Evolutionary conservation across 306 rosid species (phyloP), one percentile per base, ranked within the genome.

Genomic region (Cicer chorassanicum): DNA sequence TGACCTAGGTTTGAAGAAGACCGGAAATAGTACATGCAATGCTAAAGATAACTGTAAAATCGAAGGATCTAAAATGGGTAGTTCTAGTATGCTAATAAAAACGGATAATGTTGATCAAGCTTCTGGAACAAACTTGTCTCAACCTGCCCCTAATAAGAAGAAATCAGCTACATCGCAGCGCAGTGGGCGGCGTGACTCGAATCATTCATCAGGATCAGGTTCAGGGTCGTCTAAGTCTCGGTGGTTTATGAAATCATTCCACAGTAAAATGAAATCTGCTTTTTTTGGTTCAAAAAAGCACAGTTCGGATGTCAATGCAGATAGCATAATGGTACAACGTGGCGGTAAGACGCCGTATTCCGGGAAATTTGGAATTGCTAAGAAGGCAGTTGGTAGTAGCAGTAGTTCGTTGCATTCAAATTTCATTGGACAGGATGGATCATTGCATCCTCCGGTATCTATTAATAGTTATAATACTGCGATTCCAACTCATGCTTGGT

Each of bases 191-290:
- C 63, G 71, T 76, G 73, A 73, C 65, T 46, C 56, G 5, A 72
- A 19, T 56, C 48, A 71, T 68, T 73, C 88, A 19, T 68, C 55
- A 38, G 90, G 89, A 56, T 65, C 43, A 57, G 83, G 79, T 56
- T 71, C 85, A 57, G 83, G 79, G 61, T 71, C 85, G 50, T 87
- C 88, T 36, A 86, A 82, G 75, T 63, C 88, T 68, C 82, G 67
- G 48, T 64, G 85, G 89, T 74, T 36, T 70, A 60, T 66, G 4
- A 90, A 82, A 77, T 71, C 82, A 72, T 82, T 79, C 57, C 81
- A 78, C 36, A 45, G 73, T 65, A 86, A 70, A 79, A 87, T 68
- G 80, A 86, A 84, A 81, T 73, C 65, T 77, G 12, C 53, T 51
- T 13, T 56, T 67, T 68, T 68, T 6, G 80, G 51, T 70, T 83